Conservation (phyloP, 2,329 filamentous ascomycete species). For the Penicillium sp. region DNA sequence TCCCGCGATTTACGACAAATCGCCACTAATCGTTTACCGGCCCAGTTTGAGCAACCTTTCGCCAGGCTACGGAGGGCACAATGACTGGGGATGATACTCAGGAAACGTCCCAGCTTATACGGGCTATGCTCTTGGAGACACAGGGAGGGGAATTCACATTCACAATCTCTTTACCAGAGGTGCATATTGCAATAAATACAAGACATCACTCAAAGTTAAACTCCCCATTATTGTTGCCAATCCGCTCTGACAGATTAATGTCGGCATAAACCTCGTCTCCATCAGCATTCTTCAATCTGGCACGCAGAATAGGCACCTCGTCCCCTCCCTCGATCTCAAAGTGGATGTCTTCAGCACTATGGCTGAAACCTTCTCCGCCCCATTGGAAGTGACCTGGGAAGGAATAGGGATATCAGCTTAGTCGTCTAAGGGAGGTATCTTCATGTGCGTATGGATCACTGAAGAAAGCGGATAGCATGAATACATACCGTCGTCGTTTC, state of each 20-base stretch:
- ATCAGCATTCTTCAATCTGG: conserved; percentile 3
- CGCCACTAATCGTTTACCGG: no score
- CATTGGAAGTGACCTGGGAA: conserved; percentile 24
- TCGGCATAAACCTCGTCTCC: conserved; percentile 10
- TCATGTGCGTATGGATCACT: no score
- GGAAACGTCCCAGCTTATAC: no score
- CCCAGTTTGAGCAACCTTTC: no score
- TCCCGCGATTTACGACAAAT: no score
- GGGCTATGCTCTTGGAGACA: no score
- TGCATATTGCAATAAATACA: no score
- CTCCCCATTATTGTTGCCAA: conserved; percentile 19
- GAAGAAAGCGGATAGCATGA: background rate
- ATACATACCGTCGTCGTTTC: conserved; percentile 25
- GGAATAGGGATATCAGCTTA: background rate
- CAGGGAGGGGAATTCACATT: no score
- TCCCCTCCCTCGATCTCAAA: conserved; percentile 25
- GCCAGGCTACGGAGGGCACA: no score
- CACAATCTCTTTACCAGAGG: no score
- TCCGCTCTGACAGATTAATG: conserved; percentile 26
- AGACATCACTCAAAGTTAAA: conserved; percentile 11
- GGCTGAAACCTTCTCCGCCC: conserved; percentile 22
- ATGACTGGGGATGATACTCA: no score
- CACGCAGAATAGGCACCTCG: conserved; percentile 26
- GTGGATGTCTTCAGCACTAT: conserved; percentile 15
- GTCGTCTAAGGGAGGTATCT: no score